Evolutionary conservation across 371 early-diverging fungal genomes (phyloP).

Genomic region (Saksenaea vasiformis): DNA sequence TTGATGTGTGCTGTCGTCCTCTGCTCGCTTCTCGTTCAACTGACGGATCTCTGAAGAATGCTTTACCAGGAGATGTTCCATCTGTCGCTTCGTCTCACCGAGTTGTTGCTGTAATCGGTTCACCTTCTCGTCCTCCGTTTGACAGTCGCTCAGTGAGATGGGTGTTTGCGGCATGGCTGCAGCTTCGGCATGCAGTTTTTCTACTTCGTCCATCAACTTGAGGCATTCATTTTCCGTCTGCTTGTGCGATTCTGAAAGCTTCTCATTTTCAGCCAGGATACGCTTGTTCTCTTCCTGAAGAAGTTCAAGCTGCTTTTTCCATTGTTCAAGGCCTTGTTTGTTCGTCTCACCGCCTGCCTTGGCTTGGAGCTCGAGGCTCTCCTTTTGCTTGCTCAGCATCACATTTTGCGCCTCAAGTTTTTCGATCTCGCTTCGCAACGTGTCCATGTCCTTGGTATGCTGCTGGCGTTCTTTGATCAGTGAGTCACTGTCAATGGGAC

Average conservation of each 20-base stretch:
- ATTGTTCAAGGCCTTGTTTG: constrained; percentile 26
- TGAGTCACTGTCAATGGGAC: constrained; percentile 31
- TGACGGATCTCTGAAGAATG: constrained; percentile 61
- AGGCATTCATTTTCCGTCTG: constrained; percentile 72
- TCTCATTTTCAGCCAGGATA: constrained; percentile 49
- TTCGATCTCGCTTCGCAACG: constrained; percentile 39
- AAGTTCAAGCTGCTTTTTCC: constrained; percentile 27
- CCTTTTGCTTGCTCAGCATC: constrained; percentile 48
- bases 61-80: constrained; percentile 46
- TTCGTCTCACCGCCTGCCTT: constrained; percentile 36
- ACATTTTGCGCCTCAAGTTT: constrained; percentile 38
- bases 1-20: constrained; percentile 60
- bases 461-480: constrained; percentile 27
- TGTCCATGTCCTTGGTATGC: constrained; percentile 33
- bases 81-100: constrained; percentile 51
- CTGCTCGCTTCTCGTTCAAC: constrained; percentile 53
- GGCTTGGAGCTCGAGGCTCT: constrained; percentile 45
- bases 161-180: constrained; percentile 35
- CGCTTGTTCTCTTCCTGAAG: constrained; percentile 60
- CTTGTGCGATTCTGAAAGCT: constrained; percentile 63
- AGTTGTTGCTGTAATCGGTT: constrained; percentile 33
- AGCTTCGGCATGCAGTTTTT: constrained; percentile 66
- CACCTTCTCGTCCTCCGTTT: constrained; percentile 26
- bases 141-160: constrained; percentile 28
- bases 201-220: constrained; percentile 77